Base-by-base conservation (phyloP, 2,329 filamentous ascomycete species). In the Fusarium coffeatum region DNA sequence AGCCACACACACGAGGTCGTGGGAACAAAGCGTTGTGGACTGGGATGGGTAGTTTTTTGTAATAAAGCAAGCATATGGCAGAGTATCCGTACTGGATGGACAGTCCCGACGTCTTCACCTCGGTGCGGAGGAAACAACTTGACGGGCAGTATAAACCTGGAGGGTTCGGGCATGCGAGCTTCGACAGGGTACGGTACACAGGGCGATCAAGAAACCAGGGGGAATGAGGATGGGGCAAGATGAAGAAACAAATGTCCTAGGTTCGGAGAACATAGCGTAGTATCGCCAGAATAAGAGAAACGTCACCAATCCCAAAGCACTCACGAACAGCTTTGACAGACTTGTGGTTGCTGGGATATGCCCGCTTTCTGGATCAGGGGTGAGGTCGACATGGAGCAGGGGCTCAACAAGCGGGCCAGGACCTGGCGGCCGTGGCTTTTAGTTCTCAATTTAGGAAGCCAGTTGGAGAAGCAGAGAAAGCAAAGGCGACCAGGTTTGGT, bases 161-260 rank as follows among this genome's bases (percentile, higher is more conserved):
- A 74, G 62, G 57, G 67, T 72, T 68, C 66, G 74, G 66, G 74
- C 59, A 75, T 76, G 74, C 74, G 74, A 74, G 73, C 64, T 74
- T 76, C 66, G 69, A 59, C 72, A 75, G 66, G 73, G 73, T 72
- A 72, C 65, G 72, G 73, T 72, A 72, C 65, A 69, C 66, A 51
- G 70, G 76, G 69, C 74, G 76, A 76, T 77, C 76, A 76, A 66
- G 59, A 64, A 72, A 60, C 68, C 71, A 74, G 71, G 74, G 68
- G 68, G 65, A 63, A 59, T 62, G 46, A 64, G 51, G 58, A 67
- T 50, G 64, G 59, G 71, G 57, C 62, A 67, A 75, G 66, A 66
- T 74, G 73, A 74, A 72, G 72, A 75, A 75, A 74, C 71, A 75
- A 73, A 73, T 68, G 55, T 64, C 53, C 71, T 67, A 61, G 63